Base-by-base conservation (phyloP, 768 basidiomycete genomes). In the Pulveroboletus sp. region DNA sequence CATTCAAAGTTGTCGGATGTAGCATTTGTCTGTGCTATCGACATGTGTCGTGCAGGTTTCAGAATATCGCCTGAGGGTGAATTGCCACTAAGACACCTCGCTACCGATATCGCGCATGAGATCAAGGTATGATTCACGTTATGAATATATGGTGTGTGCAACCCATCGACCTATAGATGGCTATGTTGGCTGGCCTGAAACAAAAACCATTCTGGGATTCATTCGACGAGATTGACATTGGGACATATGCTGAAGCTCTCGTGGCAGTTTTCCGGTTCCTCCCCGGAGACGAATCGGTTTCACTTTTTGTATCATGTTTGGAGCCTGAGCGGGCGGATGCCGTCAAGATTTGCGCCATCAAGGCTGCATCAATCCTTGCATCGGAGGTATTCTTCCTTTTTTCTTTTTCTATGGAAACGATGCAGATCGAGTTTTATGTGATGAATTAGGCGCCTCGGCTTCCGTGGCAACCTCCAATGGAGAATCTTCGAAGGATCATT, bases 321-420 rank as follows among this genome's bases (percentile, higher is more conserved):
- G 82, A 86, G 48, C 81, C 89, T 8, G 86, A 90, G 57, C 79
- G 86, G 28, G 85, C 88, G 1, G 87, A 91, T 24, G 85, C 85
- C 2, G 80, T 89, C 57, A 93, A 93, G 71, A 79, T 85, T 10
- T 80, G 81, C 50, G 91, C 78, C 2, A 74, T 93, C 47, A 82
- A 85, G 54, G 88, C 91, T 3, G 83, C 78, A 57, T 67, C 88
- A 36, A 86, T 82, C 0, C 63, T 92, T 30, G 71, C 77, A 7
- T 74, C 80, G 46, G 89, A 93, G 73, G 86, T 83, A 59, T 49
- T 69, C 8, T 28, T 28, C 27, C 6, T 28, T 28, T 8, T 28
- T 28, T 28, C 27, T 28, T 28, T 28, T 57, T 8, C 44, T 18
- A 24, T 50, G 41, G 28, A 40, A n/a, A 26, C 12, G 6, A 35